Evolutionary conservation across 768 basidiomycete species (phyloP), one percentile per base, ranked within the genome.

Genomic region (Hygrophoropsis aurantiaca): DNA sequence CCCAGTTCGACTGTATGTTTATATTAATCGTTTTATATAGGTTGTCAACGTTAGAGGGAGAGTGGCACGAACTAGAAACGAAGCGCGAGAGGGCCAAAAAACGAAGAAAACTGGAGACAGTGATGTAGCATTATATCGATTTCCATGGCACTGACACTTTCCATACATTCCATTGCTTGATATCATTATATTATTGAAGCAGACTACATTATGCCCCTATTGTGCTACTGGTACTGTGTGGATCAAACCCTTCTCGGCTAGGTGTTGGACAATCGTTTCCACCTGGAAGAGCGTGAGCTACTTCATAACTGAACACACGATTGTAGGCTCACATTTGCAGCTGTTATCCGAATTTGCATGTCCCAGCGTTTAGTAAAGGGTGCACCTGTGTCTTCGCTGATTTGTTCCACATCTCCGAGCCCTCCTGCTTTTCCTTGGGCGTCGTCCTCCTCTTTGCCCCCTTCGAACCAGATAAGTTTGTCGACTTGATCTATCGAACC

Each of bases 61-160:
- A 98, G 65, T 97, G 94, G 90, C 97, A 99, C 67, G 97, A 99
- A 66, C 76, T 94, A 52, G 94, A 97, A 65, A 90, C 91, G 11
- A 99, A 97, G 67, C 78, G 85, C 47, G 93, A 97, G 70, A 79
- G 91, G 33, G 85, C 87, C 48, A 89, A 83, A 71, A 87, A 87
- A 67, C 76, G 82, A 63, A 79, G 79, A 70, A 86, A 79, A 75
- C 74, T 75, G 52, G 86, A 83, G 66, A 67, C 57, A 65, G 70
- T 64, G 58, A 52, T 60, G 56, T 68, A 67, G 53, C 65, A 67
- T 67, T 58, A 61, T 46, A 58, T 59, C 61, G 54, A 34, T 50
- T 8, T 26, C 27, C 27, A 30, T 30, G 27, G n/a, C 20, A 36
- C 9, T 16, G 36, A 38, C 20, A 38, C 20, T n/a, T 8, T 16